These are phyloP conservation scores for Hevea brasiliensis DNA, from an alignment of 345 rosid genomes.

Conservation along the genomic window DNA sequence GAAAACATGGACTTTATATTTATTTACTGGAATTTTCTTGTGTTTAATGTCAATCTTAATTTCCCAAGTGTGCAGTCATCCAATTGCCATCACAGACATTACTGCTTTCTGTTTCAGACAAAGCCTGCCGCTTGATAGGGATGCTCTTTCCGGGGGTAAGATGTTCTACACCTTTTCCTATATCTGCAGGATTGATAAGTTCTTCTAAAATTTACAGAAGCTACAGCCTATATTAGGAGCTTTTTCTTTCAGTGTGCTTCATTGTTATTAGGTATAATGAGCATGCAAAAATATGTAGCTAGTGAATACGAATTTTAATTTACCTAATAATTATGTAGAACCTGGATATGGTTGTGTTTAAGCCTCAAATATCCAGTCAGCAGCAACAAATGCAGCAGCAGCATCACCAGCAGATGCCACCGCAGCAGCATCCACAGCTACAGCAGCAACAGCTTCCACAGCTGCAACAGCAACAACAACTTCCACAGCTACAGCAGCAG, in stretches of 20 bases:
- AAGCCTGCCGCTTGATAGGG: constrained; percentile 92
- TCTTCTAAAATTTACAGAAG: no score
- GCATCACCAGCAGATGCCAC: no score
- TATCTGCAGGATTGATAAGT: no score
- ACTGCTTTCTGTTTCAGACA: constrained; percentile 91
- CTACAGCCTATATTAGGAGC: no score
- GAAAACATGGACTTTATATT: no score
- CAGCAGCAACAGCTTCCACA: no score
- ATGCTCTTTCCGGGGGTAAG: constrained; percentile 99
- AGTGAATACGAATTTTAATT: background rate
- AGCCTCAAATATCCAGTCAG: constrained; percentile 80
- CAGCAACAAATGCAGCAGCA: no score
- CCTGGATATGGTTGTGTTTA: constrained; percentile 96
- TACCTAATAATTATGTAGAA: constrained; percentile 1
- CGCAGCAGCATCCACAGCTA: no score
- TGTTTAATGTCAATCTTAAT: constrained; percentile 10
- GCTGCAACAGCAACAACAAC: no score
- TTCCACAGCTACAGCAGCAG: no score
- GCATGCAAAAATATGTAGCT: background rate
- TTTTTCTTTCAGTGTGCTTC: background rate
- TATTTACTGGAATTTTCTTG: constrained; percentile 20
- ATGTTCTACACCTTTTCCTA: background rate
- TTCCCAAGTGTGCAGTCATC: constrained; percentile 86
- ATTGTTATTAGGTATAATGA: background rate
- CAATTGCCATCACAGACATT: constrained; percentile 92